A percentile compares a stretch with the other conserved stretches of the same genome.
phyloP scores from a whole-genome alignment of 2,329 filamentous ascomycete species.

The Aspergillus versicolor region DNA sequence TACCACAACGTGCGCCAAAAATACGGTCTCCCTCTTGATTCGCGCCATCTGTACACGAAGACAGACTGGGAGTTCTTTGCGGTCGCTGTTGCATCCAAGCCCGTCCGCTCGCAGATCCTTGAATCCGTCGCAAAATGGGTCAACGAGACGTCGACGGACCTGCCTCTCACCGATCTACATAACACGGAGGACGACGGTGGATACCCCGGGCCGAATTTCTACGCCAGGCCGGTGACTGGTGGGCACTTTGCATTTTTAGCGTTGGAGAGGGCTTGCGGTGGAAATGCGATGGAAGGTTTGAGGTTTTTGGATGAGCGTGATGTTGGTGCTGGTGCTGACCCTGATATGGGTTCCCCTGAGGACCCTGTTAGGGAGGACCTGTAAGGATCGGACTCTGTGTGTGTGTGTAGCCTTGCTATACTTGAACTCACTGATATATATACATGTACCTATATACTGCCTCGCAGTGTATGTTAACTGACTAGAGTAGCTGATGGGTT shows the following conservation, averaged over 20 bases:
- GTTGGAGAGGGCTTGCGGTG: slow-evolving; percentile 75
- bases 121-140: slow-evolving; percentile 75
- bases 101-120: slow-evolving; percentile 69
- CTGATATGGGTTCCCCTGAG: neutral
- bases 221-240: slow-evolving; percentile 78
- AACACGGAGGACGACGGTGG: slow-evolving; percentile 74
- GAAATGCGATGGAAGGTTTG: slow-evolving; percentile 61
- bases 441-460: neutral
- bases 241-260: slow-evolving; percentile 84
- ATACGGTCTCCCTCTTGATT: slow-evolving; percentile 81
- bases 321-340: slow-evolving; percentile 8
- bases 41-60: slow-evolving; percentile 79
- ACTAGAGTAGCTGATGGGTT: neutral
- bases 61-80: slow-evolving; percentile 92
- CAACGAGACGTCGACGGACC: slow-evolving; percentile 76
- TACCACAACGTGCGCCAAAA: slow-evolving; percentile 75
- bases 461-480: neutral
- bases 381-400: neutral
- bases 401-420: neutral
- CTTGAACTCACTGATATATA: neutral
- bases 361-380: neutral
- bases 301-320: slow-evolving; percentile 44
- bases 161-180: slow-evolving; percentile 79
- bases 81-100: slow-evolving; percentile 70
- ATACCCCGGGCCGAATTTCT: slow-evolving; percentile 73